phyloP scores from a whole-genome alignment of 2,329 filamentous ascomycete genomes.

The Drechslerella stenobrocha region DNA sequence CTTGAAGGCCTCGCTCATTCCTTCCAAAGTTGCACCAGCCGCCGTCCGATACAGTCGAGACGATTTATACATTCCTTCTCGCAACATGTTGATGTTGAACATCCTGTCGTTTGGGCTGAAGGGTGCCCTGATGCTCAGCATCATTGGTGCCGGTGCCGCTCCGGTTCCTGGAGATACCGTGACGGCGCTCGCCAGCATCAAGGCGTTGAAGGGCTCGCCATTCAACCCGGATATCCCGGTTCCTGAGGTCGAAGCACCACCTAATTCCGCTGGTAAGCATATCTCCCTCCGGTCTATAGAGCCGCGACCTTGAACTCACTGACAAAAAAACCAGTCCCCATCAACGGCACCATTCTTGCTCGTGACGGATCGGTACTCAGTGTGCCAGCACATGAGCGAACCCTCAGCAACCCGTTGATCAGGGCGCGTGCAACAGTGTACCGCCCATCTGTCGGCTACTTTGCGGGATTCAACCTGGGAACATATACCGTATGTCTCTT shows the following conservation, averaged over 20 bases:
- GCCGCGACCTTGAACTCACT: no score
- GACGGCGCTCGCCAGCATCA: conserved; percentile 6
- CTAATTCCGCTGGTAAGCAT: conserved; percentile 14
- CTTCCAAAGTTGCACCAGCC: background rate
- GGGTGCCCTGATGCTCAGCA: conserved; percentile 1
- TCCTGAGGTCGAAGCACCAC: conserved; percentile 21
- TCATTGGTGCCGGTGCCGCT: conserved; percentile 4
- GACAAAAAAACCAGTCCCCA: no score
- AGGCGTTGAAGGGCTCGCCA: conserved; percentile 17
- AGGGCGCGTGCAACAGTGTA: conserved; percentile 34
- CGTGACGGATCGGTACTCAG: conserved; percentile 4
- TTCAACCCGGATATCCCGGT: conserved; percentile 43
- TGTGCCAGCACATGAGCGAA: conserved; percentile 5
- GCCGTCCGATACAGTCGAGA: background rate
- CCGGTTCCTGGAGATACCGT: conserved; percentile 22
- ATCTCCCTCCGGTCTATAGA: no score
- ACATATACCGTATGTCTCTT: conserved; percentile 42
- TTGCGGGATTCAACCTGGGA: conserved; percentile 52
- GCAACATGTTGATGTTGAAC: conserved; percentile 19
- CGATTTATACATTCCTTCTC: background rate
- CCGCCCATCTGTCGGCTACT: conserved; percentile 48
- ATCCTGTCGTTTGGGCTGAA: conserved; percentile 15
- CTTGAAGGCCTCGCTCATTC: background rate
- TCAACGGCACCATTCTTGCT: conserved; percentile 10
- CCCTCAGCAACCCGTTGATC: conserved; percentile 22